These are phyloP conservation scores for Solanum peruvianum DNA, from an alignment of 257 asterid species.

Conservation along the genomic window DNA sequence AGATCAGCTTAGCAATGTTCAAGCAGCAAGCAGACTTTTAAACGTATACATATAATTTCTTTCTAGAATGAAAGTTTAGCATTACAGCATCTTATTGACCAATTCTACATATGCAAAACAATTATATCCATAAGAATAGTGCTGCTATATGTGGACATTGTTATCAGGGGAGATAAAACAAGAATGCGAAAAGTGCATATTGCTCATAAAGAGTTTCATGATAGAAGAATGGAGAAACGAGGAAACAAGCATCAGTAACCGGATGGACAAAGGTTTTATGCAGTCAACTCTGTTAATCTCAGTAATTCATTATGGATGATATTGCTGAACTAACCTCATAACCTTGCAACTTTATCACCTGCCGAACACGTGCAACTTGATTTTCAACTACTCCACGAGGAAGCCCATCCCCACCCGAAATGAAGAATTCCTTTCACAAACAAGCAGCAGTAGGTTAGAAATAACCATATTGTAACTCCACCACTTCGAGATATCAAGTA, in stretches of 20 bases:
- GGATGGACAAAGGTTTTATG: background rate
- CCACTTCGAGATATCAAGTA: background rate
- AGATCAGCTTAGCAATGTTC: background rate
- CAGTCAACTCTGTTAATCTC: background rate
- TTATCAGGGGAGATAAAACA: background rate
- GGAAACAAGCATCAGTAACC: background rate
- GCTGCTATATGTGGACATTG: background rate
- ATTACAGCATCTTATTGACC: background rate
- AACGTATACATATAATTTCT: background rate
- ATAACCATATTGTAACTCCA: background rate
- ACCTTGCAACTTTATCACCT: constrained; percentile 60
- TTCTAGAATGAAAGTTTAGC: background rate
- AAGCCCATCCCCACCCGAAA: constrained; percentile 98
- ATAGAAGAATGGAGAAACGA: background rate
- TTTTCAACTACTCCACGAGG: constrained; percentile 99
- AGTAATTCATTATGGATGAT: background rate
- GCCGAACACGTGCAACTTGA: constrained; percentile 74
- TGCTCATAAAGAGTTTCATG: background rate
- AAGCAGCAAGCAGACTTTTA: background rate
- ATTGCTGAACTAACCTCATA: constrained; percentile 60
- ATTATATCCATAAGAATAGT: background rate
- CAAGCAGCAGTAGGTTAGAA: background rate
- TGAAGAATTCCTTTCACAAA: constrained; percentile 61
- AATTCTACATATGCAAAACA: background rate
- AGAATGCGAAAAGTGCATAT: background rate